Evolutionary conservation across 345 rosid genomes (phyloP).

Genomic region (Angophora floribunda): DNA sequence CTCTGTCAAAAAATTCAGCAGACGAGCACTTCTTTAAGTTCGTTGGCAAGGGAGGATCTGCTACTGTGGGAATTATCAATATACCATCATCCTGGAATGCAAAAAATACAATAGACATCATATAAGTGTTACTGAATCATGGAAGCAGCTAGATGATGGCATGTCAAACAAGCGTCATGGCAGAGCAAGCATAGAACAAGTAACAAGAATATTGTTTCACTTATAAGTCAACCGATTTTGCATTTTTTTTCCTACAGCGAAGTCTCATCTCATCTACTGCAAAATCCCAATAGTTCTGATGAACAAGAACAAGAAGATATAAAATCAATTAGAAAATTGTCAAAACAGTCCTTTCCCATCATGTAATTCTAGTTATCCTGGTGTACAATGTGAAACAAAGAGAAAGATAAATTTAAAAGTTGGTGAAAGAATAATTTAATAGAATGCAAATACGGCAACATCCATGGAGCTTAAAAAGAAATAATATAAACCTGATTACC

Average conservation of each 20-base stretch:
- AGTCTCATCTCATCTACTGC: not conserved
- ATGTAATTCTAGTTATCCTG: not conserved
- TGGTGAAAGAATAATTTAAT: not conserved
- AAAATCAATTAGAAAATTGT: not conserved
- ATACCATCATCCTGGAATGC: constrained; percentile 61
- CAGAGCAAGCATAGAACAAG: not conserved
- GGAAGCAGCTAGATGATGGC: not conserved
- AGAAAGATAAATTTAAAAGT: not conserved
- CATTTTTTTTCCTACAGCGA: not conserved
- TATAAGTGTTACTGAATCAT: not conserved
- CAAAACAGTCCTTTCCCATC: not conserved
- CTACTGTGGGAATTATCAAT: constrained; percentile 72
- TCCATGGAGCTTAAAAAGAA: not conserved
- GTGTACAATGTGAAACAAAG: not conserved
- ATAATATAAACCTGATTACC: not conserved
- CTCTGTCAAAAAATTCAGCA: constrained; percentile 55
- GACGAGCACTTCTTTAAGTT: constrained; percentile 41
- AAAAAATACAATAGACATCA: not conserved
- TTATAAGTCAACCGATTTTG: not conserved
- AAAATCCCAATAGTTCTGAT: not conserved
- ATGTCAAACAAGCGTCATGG: not conserved
- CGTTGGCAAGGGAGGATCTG: constrained; percentile 57
- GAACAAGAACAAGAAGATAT: not conserved
- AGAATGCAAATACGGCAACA: not conserved
- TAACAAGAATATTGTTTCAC: not conserved